Evolutionary conservation across 179 eudicot genomes (phyloP).

Genomic region (Spinacia oleracea): DNA sequence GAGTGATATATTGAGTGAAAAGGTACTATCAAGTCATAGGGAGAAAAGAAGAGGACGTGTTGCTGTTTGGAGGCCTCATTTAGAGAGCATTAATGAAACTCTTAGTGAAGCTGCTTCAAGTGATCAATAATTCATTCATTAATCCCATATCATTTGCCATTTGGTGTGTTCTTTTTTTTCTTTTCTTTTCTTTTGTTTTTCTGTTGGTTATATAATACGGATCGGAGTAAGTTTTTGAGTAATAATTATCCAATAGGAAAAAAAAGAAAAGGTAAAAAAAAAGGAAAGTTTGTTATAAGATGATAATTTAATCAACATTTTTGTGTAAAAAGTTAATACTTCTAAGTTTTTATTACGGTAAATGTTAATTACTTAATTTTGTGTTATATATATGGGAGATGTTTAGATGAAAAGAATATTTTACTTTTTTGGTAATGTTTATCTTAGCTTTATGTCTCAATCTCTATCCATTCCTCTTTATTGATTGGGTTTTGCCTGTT

Average conservation of each 20-base stretch:
- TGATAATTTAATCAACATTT: slow-evolving; percentile 23
- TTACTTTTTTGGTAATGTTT: background rate
- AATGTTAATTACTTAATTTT: slow-evolving; percentile 6
- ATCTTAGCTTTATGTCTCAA: background rate
- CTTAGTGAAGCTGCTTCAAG: slow-evolving; percentile 33
- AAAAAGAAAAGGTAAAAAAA: background rate
- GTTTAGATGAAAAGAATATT: background rate
- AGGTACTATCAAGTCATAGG: slow-evolving; percentile 48
- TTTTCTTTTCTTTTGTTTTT: background rate
- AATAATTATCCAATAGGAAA: slow-evolving; percentile 1
- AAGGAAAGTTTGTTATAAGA: slow-evolving; percentile 4
- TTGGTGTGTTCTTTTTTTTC: background rate
- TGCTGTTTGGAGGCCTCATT: slow-evolving; percentile 86
- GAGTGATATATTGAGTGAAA: slow-evolving; percentile 75
- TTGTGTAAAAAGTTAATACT: slow-evolving; percentile 19
- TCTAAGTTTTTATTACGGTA: background rate
- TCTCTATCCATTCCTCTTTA: background rate
- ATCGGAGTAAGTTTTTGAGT: slow-evolving; percentile 9
- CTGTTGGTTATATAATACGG: slow-evolving; percentile 3
- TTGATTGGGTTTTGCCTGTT: too few species aligned
- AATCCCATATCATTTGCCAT: background rate
- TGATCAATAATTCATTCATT: slow-evolving; percentile 9
- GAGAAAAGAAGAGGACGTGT: slow-evolving; percentile 70
- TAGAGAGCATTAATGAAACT: slow-evolving; percentile 80
- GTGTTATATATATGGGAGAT: background rate